Evolutionary conservation across 225 moss, liverwort and hornwort species (phyloP).

Genomic region (Takakia lepidozioides): DNA sequence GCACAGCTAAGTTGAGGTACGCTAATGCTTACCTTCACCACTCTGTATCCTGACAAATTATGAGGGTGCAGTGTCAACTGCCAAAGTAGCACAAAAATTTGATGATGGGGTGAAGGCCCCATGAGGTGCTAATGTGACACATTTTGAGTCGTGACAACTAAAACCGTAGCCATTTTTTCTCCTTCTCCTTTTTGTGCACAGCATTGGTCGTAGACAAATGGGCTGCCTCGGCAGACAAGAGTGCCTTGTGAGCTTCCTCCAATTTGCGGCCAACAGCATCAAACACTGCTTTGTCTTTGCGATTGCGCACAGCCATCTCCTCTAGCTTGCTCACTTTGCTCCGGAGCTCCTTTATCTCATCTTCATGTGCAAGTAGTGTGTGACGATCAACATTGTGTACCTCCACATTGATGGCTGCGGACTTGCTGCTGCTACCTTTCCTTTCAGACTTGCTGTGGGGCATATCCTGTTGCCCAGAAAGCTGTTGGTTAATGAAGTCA

Average conservation of each 20-base stretch:
- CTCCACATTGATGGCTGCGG: constrained; percentile 15
- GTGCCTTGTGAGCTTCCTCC: constrained; percentile 62
- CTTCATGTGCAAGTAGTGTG: constrained; percentile 72
- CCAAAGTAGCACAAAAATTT: too few relatives aligned
- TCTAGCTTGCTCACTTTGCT: constrained; percentile 73
- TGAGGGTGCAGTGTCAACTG: too few relatives aligned
- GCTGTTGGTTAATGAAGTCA: constrained; percentile 81
- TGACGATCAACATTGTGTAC: constrained; percentile 47
- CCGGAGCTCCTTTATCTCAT: constrained; percentile 73
- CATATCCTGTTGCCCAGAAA: constrained; percentile 36
- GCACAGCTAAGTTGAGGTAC: too few relatives aligned
- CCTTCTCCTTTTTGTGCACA: constrained; percentile 85
- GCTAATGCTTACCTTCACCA: too few relatives aligned
- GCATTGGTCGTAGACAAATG: constrained; percentile 66
- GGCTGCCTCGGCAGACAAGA: constrained; percentile 66
- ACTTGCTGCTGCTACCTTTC: constrained; percentile 5
- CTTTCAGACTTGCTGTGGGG: constrained; percentile 6
- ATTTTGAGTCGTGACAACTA: too few relatives aligned
- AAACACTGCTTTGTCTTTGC: constrained; percentile 69
- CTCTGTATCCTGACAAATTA: too few relatives aligned
- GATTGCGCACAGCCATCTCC: constrained; percentile 81
- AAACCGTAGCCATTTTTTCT: constrained; percentile 92
- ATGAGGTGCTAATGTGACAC: too few relatives aligned
- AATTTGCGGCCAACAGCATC: constrained; percentile 70
- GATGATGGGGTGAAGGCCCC: too few relatives aligned